Conservation (phyloP, 2,329 filamentous ascomycete species). For the Paraphoma chrysanthemicola region DNA sequence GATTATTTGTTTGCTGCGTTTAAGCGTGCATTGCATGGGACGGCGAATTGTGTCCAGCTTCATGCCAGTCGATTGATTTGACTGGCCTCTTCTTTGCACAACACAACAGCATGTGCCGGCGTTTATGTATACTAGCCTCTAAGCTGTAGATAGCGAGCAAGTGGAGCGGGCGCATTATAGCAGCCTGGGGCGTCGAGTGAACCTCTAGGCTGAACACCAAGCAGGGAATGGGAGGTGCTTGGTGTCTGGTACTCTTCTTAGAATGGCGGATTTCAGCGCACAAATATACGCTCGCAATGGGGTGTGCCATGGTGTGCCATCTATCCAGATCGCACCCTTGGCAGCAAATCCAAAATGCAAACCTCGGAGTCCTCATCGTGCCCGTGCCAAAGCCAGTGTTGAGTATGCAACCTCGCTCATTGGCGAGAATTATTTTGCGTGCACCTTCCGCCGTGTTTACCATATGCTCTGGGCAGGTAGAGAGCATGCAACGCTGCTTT, state of each 20-base stretch:
- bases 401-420: no score
- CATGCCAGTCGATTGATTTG: conserved; percentile 20
- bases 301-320: not conserved
- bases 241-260: no score
- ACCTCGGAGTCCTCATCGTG: no score
- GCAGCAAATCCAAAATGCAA: not conserved
- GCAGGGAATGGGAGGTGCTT: no score
- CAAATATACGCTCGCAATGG: not conserved
- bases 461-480: no score
- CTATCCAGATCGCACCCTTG: not conserved
- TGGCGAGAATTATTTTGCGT: no score
- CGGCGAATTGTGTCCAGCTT: conserved; percentile 21
- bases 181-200: not conserved
- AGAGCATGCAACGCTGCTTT: no score
- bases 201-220: no score
- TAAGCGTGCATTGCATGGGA: conserved; percentile 47
- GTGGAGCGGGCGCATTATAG: not conserved
- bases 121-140: conserved; percentile 15
- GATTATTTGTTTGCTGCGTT: conserved; percentile 38
- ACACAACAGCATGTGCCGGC: conserved; percentile 28
- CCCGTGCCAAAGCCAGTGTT: not conserved
- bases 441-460: no score
- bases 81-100: conserved; percentile 14
- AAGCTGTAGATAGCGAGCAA: not conserved
- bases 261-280: not conserved